Conservation (phyloP, 2,329 filamentous ascomycete genomes). For the Didymella pomorum region DNA sequence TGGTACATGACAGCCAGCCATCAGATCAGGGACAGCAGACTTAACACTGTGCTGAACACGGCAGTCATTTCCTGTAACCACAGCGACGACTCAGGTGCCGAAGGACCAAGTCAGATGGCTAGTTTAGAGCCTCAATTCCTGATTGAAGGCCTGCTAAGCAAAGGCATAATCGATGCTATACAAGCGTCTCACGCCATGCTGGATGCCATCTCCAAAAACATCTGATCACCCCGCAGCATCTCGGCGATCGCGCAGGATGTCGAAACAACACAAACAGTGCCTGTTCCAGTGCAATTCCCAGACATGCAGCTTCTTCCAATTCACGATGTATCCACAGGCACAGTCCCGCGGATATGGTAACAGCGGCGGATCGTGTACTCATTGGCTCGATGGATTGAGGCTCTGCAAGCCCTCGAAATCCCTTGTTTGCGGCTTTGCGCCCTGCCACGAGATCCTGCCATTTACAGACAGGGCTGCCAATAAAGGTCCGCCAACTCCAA, state of each 20-base stretch:
- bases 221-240: neutral
- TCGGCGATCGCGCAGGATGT: neutral
- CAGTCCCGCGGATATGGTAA: slow-evolving; percentile 12
- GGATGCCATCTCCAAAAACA: neutral
- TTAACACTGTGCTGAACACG: slow-evolving; percentile 2
- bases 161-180: neutral
- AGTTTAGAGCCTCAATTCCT: neutral
- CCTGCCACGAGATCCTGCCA: slow-evolving; percentile 1
- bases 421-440: neutral
- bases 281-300: neutral
- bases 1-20: slow-evolving; percentile 6
- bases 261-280: neutral
- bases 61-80: slow-evolving; percentile 15
- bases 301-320: neutral
- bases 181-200: slow-evolving; percentile 8
- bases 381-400: slow-evolving; percentile 14
- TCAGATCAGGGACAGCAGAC: neutral
- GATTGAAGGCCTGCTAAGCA: neutral
- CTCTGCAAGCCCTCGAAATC: slow-evolving; percentile 14
- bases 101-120: neutral
- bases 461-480: neutral
- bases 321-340: slow-evolving; percentile 5
- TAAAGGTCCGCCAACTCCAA: neutral
- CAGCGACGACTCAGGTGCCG: neutral
- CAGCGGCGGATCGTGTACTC: slow-evolving; percentile 4